Percentiles rank a stretch among this genome's conserved stretches.
phyloP scores from a whole-genome alignment of 345 rosid genomes.

The Populus euphratica region DNA sequence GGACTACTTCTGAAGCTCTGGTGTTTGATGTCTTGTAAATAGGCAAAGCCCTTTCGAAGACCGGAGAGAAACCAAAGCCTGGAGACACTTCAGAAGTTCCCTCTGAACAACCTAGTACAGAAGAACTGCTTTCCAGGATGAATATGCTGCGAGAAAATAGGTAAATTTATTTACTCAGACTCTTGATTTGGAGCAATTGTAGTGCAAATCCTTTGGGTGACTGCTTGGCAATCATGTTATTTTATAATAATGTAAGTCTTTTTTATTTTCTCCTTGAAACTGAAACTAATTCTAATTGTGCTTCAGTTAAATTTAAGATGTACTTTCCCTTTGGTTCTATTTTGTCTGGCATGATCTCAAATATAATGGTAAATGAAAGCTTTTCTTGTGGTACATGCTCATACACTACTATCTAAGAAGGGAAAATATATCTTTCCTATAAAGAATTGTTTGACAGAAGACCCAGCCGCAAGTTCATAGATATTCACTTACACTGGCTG shows the following conservation, averaged over 20 bases:
- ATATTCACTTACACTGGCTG: not conserved
- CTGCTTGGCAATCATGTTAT: not conserved
- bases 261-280: not conserved
- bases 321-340: not conserved
- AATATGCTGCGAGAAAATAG: constrained; percentile 65
- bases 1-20: constrained; percentile 4
- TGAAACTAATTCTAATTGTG: not conserved
- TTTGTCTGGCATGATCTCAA: not conserved
- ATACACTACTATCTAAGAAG: not conserved
- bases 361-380: not conserved
- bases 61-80: constrained; percentile 49
- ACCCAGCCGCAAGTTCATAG: not conserved
- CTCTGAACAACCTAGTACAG: constrained; percentile 63
- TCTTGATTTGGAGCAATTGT: not conserved
- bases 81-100: constrained; percentile 33
- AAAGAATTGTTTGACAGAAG: too few relatives aligned
- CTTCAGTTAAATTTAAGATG: not conserved
- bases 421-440: not conserved
- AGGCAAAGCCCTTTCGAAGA: constrained; percentile 68
- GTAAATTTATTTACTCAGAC: constrained; percentile 32
- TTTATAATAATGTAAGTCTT: not conserved
- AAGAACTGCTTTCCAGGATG: constrained; percentile 66
- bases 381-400: not conserved
- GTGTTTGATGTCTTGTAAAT: constrained; percentile 20
- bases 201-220: not conserved